Evolutionary conservation across 73 alveolate species (phyloP).

Genomic region (Paramecium caudatum): DNA sequence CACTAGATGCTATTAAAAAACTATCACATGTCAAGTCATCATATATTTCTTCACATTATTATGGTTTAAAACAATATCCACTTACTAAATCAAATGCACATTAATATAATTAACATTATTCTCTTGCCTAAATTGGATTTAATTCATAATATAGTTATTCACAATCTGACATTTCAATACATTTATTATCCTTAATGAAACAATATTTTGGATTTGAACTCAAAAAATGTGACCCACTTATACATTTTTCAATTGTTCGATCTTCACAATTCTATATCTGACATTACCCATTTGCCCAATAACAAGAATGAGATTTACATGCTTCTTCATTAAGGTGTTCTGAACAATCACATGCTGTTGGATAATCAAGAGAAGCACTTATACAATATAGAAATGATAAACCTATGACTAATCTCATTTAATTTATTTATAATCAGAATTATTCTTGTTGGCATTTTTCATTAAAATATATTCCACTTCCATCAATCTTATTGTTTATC

Average conservation of each 20-base stretch:
- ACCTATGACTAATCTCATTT: neutral
- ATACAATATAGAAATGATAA: slow-evolving; percentile 11
- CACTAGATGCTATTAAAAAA: neutral
- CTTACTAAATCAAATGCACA: slow-evolving; percentile 7
- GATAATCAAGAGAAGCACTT: slow-evolving; percentile 9
- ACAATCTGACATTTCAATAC: neutral
- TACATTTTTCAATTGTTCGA: slow-evolving; percentile 14
- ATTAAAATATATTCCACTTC: slow-evolving; percentile 4
- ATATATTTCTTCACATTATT: neutral
- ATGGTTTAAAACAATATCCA: slow-evolving; percentile 38
- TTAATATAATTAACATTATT: slow-evolving; percentile 33
- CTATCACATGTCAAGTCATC: slow-evolving; percentile 15
- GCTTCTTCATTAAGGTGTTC: neutral
- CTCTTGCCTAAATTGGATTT: slow-evolving; percentile 12
- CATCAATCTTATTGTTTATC: neutral
- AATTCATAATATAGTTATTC: neutral
- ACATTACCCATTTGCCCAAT: neutral
- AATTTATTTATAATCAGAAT: neutral
- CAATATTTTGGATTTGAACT: slow-evolving; percentile 13
- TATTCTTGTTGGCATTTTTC: slow-evolving; percentile 13
- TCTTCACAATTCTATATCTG: neutral
- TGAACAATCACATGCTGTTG: slow-evolving; percentile 50
- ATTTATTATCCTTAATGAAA: neutral
- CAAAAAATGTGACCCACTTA: neutral
- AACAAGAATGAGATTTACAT: slow-evolving; percentile 24